A percentile compares a stretch with the other conserved stretches of the same genome.
phyloP scores from a whole-genome alignment of 106 monocot species.

The Hemerocallis citrina region DNA sequence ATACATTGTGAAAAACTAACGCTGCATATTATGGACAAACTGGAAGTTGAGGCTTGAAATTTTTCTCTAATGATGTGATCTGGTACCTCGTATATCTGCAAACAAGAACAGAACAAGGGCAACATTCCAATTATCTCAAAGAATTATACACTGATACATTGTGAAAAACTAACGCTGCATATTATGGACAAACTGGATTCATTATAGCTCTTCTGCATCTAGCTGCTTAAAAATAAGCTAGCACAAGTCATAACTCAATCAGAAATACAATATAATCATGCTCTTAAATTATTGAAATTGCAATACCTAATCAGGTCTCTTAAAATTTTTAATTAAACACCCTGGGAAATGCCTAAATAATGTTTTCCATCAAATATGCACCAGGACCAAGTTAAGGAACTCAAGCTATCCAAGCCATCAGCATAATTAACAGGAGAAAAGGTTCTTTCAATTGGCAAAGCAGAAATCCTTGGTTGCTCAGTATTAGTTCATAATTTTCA shows the following conservation, averaged over 20 bases:
- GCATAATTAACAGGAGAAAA: background rate
- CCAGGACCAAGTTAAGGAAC: background rate
- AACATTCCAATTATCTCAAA: no score
- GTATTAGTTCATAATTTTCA: background rate
- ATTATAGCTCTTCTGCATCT: background rate
- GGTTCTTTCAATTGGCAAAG: background rate
- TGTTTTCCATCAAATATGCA: background rate
- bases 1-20: background rate
- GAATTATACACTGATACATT: no score
- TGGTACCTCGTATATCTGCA: conserved; percentile 71
- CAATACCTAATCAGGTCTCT: no score
- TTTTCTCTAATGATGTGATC: conserved; percentile 83
- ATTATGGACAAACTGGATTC: background rate
- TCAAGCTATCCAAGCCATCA: background rate
- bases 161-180: background rate
- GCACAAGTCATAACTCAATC: background rate
- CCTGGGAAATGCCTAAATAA: background rate
- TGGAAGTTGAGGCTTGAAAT: conserved; percentile 67
- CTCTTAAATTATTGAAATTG: no score
- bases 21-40: no score
- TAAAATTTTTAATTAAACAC: background rate
- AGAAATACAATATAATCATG: background rate
- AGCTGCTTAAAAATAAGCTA: background rate
- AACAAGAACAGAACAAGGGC: no score
- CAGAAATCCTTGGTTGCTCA: background rate